A percentile compares a stretch with the other conserved stretches of the same genome.
phyloP scores from a whole-genome alignment of 108 stramenopile genomes.

The Fragilariopsis cylindrus region DNA sequence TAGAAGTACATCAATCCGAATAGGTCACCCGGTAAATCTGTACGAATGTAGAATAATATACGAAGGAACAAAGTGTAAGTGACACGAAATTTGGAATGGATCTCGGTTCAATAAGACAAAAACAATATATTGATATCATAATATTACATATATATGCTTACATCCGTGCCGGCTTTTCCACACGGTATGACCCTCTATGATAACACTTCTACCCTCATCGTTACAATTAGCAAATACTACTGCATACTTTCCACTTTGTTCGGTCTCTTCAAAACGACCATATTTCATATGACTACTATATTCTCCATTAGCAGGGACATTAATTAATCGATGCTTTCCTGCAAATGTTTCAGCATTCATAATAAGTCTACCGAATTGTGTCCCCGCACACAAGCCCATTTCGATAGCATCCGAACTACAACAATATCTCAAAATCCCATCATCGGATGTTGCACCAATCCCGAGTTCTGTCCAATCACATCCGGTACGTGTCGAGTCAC shows the following conservation, averaged over 20 bases:
- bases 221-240: constrained; percentile 84
- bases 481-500: constrained; percentile 60
- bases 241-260: constrained; percentile 63
- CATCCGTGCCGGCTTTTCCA: constrained; percentile 78
- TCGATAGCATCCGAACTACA: constrained; percentile 73
- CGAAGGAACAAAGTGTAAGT: too few species aligned
- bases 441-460: constrained; percentile 56
- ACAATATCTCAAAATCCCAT: constrained; percentile 66
- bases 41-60: too few species aligned
- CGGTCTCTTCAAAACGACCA: constrained; percentile 52
- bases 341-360: constrained; percentile 50
- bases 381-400: constrained; percentile 57
- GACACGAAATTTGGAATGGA: too few species aligned
- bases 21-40: constrained; percentile 71
- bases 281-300: constrained; percentile 46
- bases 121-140: too few species aligned
- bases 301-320: constrained; percentile 58
- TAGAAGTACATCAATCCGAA: constrained; percentile 87
- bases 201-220: constrained; percentile 60
- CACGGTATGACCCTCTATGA: constrained; percentile 60
- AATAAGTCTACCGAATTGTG: constrained; percentile 64
- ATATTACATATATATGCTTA: constrained; percentile 1
- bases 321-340: constrained; percentile 63
- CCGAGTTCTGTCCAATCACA: constrained; percentile 85
- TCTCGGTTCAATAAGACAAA: too few species aligned